Conservation (phyloP, 257 asterid species). For the Cruciata laevipes region DNA sequence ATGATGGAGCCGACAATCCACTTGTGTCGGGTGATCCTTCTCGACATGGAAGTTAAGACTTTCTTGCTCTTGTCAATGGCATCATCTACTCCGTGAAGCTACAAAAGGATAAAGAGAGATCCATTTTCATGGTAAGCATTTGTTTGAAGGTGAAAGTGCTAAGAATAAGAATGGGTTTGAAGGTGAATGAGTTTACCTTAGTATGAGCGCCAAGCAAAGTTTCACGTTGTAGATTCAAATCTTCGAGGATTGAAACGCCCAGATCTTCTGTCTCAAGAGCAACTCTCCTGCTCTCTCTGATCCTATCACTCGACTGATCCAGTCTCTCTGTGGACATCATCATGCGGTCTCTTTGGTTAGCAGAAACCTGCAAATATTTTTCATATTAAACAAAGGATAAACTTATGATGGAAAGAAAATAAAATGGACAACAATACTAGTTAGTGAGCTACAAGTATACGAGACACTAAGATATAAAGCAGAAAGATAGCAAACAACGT, state of each 20-base stretch:
- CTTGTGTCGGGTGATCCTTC: conserved; percentile 80
- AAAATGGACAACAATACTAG: not conserved
- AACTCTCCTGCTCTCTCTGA: conserved; percentile 68
- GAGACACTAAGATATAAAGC: not conserved
- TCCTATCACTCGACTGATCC: conserved; percentile 66
- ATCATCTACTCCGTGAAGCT: conserved; percentile 91
- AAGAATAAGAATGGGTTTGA: not conserved
- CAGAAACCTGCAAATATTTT: conserved; percentile 49
- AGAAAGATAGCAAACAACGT: conserved; percentile 16
- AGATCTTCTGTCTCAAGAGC: conserved; percentile 92
- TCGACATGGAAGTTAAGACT: conserved; percentile 75
- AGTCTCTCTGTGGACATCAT: conserved; percentile 80
- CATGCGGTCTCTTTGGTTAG: conserved; percentile 79
- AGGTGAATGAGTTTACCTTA: conserved; percentile 39
- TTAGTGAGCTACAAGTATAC: not conserved
- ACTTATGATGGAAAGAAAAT: not conserved
- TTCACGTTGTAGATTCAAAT: conserved; percentile 87
- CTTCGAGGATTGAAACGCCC: conserved; percentile 82
- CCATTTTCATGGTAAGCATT: not conserved
- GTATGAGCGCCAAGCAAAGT: conserved; percentile 78
- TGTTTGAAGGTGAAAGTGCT: not conserved
- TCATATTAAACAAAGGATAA: conserved; percentile 7
- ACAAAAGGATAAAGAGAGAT: conserved; percentile 23
- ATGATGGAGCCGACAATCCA: conserved; percentile 73
- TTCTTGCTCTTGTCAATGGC: conserved; percentile 87